Percentiles rank a stretch among this genome's conserved stretches.
These are phyloP conservation scores for Gossypium raimondii DNA, from an alignment of 345 rosid genomes.

Conservation along the genomic window DNA sequence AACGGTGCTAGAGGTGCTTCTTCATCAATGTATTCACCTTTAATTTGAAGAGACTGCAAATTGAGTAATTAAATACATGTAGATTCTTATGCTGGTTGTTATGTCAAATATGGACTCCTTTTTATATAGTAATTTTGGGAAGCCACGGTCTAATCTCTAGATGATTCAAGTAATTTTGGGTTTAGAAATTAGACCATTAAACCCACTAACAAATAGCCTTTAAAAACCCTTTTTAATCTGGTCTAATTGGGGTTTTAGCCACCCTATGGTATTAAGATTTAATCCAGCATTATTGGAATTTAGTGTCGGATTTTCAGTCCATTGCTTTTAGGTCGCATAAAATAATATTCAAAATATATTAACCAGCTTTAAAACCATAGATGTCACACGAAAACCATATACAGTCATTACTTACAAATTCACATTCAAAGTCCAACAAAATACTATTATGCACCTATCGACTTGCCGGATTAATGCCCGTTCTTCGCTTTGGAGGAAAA, in stretches of 20 bases:
- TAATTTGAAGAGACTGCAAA: too few species aligned
- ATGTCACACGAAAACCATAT: slow-evolving; percentile 9
- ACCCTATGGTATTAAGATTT: too few species aligned
- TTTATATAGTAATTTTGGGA: too few species aligned
- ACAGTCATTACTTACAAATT: slow-evolving; percentile 20
- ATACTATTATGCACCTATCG: neutral
- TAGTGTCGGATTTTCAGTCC: too few species aligned
- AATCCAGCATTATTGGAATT: too few species aligned
- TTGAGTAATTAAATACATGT: too few species aligned
- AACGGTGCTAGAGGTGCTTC: too few species aligned
- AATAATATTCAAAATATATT: neutral
- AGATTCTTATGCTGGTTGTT: too few species aligned
- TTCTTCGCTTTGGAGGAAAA: slow-evolving; percentile 82
- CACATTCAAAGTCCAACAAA: neutral
- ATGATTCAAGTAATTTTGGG: neutral
- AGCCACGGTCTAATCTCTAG: neutral
- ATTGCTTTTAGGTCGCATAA: neutral
- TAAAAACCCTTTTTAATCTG: too few species aligned
- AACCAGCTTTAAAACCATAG: neutral
- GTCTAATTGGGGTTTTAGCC: too few species aligned
- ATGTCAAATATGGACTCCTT: too few species aligned
- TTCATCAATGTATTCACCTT: too few species aligned
- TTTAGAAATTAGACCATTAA: neutral
- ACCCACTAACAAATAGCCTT: neutral
- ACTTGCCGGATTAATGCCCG: slow-evolving; percentile 25